Evolutionary conservation across 73 alveolate genomes (phyloP).

Genomic region (Paramecium bursaria): DNA sequence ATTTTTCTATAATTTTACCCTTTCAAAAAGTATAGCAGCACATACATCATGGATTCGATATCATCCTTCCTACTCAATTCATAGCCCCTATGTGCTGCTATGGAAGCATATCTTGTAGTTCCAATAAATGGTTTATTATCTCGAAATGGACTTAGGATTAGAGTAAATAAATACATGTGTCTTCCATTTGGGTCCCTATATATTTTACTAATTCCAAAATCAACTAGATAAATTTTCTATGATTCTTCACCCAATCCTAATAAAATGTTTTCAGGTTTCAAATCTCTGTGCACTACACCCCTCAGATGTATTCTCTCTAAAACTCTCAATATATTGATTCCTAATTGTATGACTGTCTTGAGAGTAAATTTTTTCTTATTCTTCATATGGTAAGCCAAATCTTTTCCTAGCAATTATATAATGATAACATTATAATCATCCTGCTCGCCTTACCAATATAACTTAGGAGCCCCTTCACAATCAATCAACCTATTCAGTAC

Average conservation of each 20-base stretch:
- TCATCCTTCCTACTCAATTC: slow-evolving; percentile 91
- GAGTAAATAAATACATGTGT: slow-evolving; percentile 20
- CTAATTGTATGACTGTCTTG: slow-evolving; percentile 61
- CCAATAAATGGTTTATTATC: slow-evolving; percentile 57
- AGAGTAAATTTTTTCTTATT: slow-evolving; percentile 55
- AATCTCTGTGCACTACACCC: slow-evolving; percentile 69
- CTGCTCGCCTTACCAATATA: slow-evolving; percentile 67
- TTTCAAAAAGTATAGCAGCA: slow-evolving; percentile 75
- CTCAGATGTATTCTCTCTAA: slow-evolving; percentile 64
- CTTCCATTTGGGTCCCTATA: slow-evolving; percentile 56
- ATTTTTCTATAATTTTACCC: slow-evolving; percentile 40
- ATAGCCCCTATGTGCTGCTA: slow-evolving; percentile 86
- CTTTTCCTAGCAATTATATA: slow-evolving; percentile 59
- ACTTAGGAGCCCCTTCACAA: slow-evolving; percentile 60
- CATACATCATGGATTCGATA: slow-evolving; percentile 81
- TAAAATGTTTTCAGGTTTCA: slow-evolving; percentile 67
- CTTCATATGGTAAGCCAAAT: slow-evolving; percentile 65
- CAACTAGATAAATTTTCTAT: slow-evolving; percentile 53
- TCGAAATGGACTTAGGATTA: slow-evolving; percentile 57
- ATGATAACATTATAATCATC: slow-evolving; percentile 60
- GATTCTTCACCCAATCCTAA: slow-evolving; percentile 65
- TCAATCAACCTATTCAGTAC: slow-evolving; percentile 46
- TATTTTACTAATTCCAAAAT: slow-evolving; percentile 68
- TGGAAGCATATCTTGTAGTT: slow-evolving; percentile 84
- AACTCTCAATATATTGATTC: slow-evolving; percentile 46